phyloP scores from a whole-genome alignment of 2,329 filamentous ascomycete species.

The Colletotrichum euphorbiae region DNA sequence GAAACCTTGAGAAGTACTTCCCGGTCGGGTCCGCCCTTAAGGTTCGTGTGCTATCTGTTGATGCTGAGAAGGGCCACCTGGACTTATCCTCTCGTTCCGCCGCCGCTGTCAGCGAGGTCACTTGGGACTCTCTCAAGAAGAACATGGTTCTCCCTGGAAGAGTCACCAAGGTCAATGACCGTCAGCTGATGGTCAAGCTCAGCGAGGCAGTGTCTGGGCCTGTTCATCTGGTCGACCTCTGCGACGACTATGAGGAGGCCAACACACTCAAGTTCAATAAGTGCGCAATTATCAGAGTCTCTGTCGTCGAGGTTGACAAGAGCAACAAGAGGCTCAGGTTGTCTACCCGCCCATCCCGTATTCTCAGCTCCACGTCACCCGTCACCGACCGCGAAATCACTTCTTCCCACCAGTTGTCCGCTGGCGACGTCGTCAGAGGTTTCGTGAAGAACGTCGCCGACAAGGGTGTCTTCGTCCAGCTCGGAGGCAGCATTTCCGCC shows the following conservation, averaged over 20 bases:
- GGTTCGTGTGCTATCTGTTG: conserved; percentile 80
- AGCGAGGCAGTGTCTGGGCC: conserved; percentile 83
- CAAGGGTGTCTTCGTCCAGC: conserved; percentile 86
- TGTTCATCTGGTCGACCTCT: conserved; percentile 84
- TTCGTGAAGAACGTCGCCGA: conserved; percentile 93
- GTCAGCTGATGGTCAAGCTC: conserved; percentile 86
- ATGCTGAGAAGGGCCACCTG: conserved; percentile 78
- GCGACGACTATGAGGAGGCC: conserved; percentile 86
- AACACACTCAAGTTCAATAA: conserved; percentile 81
- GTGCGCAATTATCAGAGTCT: conserved; percentile 90
- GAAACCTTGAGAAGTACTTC: conserved; percentile 82
- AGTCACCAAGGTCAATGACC: conserved; percentile 87
- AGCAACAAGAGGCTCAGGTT: conserved; percentile 87
- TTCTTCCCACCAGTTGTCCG: conserved; percentile 75
- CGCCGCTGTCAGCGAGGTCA: conserved; percentile 66
- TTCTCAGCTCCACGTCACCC: conserved; percentile 85
- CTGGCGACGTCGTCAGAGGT: conserved; percentile 85
- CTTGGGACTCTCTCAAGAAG: conserved; percentile 77
- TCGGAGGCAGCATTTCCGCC: conserved; percentile 84
- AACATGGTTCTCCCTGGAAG: conserved; percentile 86
- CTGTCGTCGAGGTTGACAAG: conserved; percentile 81
- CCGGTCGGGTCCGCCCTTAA: conserved; percentile 90
- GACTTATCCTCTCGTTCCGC: conserved; percentile 85
- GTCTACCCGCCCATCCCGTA: conserved; percentile 86
- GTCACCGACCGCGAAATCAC: conserved; percentile 86